Evolutionary conservation across 176 grass and related monocot species (phyloP).

Genomic region (Saccharum officinarum): DNA sequence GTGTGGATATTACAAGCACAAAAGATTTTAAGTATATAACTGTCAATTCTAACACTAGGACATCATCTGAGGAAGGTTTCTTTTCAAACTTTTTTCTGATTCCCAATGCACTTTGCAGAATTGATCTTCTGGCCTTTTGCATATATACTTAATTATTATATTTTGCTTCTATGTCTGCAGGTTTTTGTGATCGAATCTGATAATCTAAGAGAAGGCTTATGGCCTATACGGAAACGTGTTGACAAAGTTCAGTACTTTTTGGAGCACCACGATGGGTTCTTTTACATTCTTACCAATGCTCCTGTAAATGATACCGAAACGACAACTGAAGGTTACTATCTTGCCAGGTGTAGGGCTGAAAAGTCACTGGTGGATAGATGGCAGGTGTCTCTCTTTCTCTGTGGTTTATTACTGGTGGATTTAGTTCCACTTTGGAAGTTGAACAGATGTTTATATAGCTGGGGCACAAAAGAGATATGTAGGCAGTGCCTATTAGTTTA

Average conservation of each 20-base stretch:
- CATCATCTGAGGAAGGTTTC: slow-evolving; percentile 96
- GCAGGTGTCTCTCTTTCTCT: slow-evolving; percentile 55
- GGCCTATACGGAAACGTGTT: slow-evolving; percentile 68
- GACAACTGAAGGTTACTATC: slow-evolving; percentile 68
- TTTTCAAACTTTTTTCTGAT: slow-evolving; percentile 20
- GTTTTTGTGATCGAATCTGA: slow-evolving; percentile 81
- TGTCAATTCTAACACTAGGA: slow-evolving; percentile 89
- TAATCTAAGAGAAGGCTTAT: slow-evolving; percentile 62
- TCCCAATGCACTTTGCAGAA: not conserved
- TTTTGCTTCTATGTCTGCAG: slow-evolving; percentile 57
- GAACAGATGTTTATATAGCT: not conserved
- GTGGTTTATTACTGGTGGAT: not conserved
- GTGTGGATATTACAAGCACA: slow-evolving; percentile 86
- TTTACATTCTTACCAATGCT: slow-evolving; percentile 96
- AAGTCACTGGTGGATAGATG: slow-evolving; percentile 67
- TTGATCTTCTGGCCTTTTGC: slow-evolving; percentile 14
- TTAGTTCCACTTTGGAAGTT: not conserved
- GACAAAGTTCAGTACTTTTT: slow-evolving; percentile 87
- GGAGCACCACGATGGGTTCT: slow-evolving; percentile 92
- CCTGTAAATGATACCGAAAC: slow-evolving; percentile 41
- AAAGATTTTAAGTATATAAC: slow-evolving; percentile 96
- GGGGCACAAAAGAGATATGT: not conserved
- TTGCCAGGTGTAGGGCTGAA: slow-evolving; percentile 76
- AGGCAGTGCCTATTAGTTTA: not conserved
- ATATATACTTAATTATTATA: slow-evolving; percentile 41